Evolutionary conservation across 2,329 filamentous ascomycete genomes (phyloP), one percentile per base, ranked within the genome.

Genomic region (Paracamarosporium sp.): DNA sequence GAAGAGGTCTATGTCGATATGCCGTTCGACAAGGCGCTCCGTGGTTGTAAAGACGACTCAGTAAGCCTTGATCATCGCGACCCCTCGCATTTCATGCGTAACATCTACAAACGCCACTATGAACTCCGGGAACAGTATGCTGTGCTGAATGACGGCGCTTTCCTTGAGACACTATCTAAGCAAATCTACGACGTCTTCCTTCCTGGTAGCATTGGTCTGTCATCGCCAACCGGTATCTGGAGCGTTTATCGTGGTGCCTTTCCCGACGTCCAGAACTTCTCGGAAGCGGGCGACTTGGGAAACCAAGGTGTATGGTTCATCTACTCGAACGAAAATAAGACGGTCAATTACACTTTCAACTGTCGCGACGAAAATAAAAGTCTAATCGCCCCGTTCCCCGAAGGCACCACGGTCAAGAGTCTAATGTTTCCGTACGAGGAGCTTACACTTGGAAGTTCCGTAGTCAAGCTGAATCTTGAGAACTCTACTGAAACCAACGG

Each of bases 51-150:
- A 45, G 86, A 89, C 60, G 82, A 84, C 43, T 69, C 73, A 8
- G 83, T 86, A 50, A 83, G 83, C 33, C 81, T 84, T 36, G 87
- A 89, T 63, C 87, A 89, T 66, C 79, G 86, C 36, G 86, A 89
- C 66, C 85, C 87, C 1, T 83, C 86, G 9, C 82, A 86, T 62
- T 85, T 86, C 2, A 75, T 89, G 31, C 81, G 85, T 38, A 88
- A 86, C 61, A 82, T 86, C 43, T 78, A 88, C 60, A 88, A 86
- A 70, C 78, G 82, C 43, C 87, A 88, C 82, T 87, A 85, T 61
- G 81, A 88, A 61, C 79, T 89, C 71, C 81, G 87, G 56, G 68
- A 81, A 17, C 73, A 83, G 30, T 88, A 81, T 50, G 83, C 85
- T 0, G 82, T 83, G 0, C 75, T 89, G 17, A 87, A 87, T 45